Conservation (phyloP, 108 stramenopile genomes). For the Nitzschia sp. region DNA sequence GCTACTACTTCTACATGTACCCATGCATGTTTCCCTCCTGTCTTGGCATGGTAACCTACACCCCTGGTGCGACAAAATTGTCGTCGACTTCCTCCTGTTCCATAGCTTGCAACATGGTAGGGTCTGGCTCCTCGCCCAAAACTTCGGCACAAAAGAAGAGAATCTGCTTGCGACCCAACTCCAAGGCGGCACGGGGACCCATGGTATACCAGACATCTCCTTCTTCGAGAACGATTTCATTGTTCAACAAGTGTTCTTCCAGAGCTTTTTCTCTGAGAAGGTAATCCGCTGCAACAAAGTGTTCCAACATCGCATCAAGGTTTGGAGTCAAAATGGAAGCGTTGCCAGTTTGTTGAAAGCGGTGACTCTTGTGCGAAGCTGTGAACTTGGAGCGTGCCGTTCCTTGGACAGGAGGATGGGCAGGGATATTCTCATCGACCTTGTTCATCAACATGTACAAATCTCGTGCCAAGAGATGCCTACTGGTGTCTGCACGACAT, state of each 20-base stretch:
- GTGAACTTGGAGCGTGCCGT: slow-evolving; percentile 35
- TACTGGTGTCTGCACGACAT: slow-evolving; percentile 43
- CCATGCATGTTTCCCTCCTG: no score
- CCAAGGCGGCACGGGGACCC: slow-evolving; percentile 81
- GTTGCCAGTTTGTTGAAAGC: slow-evolving; percentile 1
- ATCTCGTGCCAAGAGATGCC: slow-evolving; percentile 73
- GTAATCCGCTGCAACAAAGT: slow-evolving; percentile 76
- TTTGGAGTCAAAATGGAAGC: slow-evolving; percentile 51
- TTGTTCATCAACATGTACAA: slow-evolving; percentile 64
- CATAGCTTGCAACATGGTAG: slow-evolving; percentile 80
- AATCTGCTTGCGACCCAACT: slow-evolving; percentile 79
- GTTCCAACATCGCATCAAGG: slow-evolving; percentile 66
- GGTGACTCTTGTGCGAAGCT: slow-evolving; percentile 24
- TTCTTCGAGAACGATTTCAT: slow-evolving; percentile 28
- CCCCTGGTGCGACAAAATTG: no score
- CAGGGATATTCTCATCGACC: slow-evolving; percentile 78
- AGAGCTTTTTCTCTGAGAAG: slow-evolving; percentile 68
- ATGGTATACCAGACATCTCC: slow-evolving; percentile 73
- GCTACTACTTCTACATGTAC: no score
- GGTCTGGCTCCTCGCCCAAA: slow-evolving; percentile 80
- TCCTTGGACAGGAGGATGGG: slow-evolving; percentile 62
- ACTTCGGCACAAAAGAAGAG: slow-evolving; percentile 79
- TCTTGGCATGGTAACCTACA: no score
- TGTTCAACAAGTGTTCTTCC: slow-evolving; percentile 29
- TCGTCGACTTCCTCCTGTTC: slow-evolving; percentile 34